Conservation (phyloP, 148 eudicot species). For the Amaranthus hypochondriacus region DNA sequence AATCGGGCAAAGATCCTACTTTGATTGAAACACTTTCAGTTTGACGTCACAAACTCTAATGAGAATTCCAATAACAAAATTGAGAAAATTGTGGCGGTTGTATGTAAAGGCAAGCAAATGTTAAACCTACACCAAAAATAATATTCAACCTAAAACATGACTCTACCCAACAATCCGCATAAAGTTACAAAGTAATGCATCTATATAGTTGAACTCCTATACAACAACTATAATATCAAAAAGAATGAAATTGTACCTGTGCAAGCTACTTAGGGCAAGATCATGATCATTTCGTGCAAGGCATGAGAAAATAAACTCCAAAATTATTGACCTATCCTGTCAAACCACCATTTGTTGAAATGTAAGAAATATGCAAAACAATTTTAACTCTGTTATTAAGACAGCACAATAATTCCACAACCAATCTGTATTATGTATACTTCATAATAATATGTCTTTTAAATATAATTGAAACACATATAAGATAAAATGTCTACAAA, state of each 20-base stretch:
- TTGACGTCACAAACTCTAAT: neutral
- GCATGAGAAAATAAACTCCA: conserved; percentile 51
- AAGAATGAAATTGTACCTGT: conserved; percentile 29
- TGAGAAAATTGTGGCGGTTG: neutral
- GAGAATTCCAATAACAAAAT: neutral
- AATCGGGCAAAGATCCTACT: too few relatives aligned
- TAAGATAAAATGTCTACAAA: neutral
- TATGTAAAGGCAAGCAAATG: neutral
- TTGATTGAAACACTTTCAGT: too few relatives aligned
- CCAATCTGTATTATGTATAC: too few relatives aligned
- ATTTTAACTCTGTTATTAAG: too few relatives aligned
- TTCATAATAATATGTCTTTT: too few relatives aligned
- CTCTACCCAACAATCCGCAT: neutral
- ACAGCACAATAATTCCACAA: too few relatives aligned
- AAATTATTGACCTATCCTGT: conserved; percentile 60
- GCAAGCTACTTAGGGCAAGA: conserved; percentile 41
- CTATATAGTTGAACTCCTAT: neutral
- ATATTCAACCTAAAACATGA: neutral
- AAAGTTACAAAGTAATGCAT: neutral
- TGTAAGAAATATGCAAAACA: neutral
- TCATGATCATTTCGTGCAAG: conserved; percentile 40
- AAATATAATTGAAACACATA: neutral
- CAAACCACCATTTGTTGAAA: conserved; percentile 13
- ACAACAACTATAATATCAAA: neutral
- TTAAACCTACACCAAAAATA: neutral